Evolutionary conservation across 2,329 filamentous ascomycete species (phyloP).

Genomic region (Botrytis fabae): DNA sequence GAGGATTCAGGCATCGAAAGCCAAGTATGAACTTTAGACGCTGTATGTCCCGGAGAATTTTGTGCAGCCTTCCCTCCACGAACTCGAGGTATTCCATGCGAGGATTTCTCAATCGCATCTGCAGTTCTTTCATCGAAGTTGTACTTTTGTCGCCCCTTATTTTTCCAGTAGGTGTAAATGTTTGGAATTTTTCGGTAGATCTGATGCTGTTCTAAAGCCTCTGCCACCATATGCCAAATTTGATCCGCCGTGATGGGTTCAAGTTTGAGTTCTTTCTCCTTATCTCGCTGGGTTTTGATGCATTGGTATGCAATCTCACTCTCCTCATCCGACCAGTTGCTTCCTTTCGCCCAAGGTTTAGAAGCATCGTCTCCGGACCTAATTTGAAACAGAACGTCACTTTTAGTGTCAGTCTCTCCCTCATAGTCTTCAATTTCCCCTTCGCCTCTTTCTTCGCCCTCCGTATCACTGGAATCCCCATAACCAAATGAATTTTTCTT

Average conservation of each 20-base stretch:
- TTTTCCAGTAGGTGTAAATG: constrained; percentile 6
- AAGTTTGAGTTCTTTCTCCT: neutral
- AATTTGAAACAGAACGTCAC: neutral
- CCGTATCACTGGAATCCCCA: neutral
- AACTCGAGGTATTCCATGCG: too few species aligned
- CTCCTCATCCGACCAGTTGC: constrained; percentile 13
- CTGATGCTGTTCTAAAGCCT: neutral
- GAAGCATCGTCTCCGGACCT: neutral
- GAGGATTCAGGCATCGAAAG: neutral
- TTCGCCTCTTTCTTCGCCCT: neutral
- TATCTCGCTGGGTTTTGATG: constrained; percentile 12
- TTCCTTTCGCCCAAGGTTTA: constrained; percentile 3
- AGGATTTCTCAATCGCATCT: neutral
- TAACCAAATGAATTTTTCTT: neutral
- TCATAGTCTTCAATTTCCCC: neutral
- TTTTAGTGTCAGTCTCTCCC: neutral
- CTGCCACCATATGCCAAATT: constrained; percentile 3
- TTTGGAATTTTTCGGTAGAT: constrained; percentile 2
- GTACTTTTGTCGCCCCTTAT: constrained; percentile 11
- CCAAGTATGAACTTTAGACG: too few species aligned
- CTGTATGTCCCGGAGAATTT: too few species aligned
- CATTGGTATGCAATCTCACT: constrained; percentile 3
- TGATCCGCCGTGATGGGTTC: constrained; percentile 1
- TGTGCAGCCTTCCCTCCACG: neutral
- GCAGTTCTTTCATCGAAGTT: constrained; percentile 2